Base-by-base conservation (phyloP, 2,329 filamentous ascomycete species). In the Penicillium sp. region DNA sequence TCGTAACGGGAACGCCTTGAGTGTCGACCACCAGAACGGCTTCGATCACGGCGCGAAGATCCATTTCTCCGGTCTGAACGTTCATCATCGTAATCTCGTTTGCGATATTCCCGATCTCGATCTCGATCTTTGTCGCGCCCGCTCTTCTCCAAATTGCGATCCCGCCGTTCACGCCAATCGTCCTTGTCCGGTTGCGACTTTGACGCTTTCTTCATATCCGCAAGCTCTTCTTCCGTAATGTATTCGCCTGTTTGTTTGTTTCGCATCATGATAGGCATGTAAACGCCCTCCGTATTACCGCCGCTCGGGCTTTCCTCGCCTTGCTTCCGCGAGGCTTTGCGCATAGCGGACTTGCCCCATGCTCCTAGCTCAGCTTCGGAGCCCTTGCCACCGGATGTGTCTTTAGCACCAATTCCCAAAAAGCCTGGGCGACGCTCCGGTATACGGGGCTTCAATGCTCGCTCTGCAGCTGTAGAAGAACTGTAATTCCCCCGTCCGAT, bases 321-420 rank as follows among this genome's bases (percentile, higher is more conserved):
- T 41, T 71, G 71, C 54, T 76, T 75, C 39, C 75, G 74, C 38
- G 77, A 79, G 42, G 69, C 70, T 36, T 72, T 70, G 36, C 69
- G 68, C 63, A 72, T 73, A 10, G 72, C 70, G 7, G 69, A 64
- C 45, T 84, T 85, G 9, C 88, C 83, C 85, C 85, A 93, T 1
- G 78, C 82, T 1, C 85, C 86, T 12, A 93, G 67, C 51, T 93
- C 85, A 45, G 85, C 75, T 14, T 84, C 79, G 11, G 65, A 64
- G 5, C 61, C 62, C 41, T 63, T 65, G 2, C 73, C 69, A 1
- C 73, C 73, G 4, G 73, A 70, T 14, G 87, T 74, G 55, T 87
- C 80, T 57, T 90, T 95, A 8, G 89, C 89, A 3, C 90, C 92
- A 6, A 96, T 82, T 0, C 92, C 92, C 7, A 96, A 71, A 39